phyloP scores from a whole-genome alignment of 2,329 filamentous ascomycete species.

The Botrytis galanthina region DNA sequence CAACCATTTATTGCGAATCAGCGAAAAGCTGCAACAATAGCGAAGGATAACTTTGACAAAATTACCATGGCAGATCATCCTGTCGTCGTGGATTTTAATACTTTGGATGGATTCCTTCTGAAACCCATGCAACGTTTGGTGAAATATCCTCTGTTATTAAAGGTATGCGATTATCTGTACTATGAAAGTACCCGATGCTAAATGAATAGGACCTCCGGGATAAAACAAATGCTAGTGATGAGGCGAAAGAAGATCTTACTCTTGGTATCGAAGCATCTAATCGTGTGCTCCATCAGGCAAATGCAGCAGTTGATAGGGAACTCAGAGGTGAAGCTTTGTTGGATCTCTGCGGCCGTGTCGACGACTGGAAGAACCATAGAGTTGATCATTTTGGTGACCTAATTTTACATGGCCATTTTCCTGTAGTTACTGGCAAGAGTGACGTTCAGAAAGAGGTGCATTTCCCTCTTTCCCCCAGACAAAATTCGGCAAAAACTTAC shows the following conservation, averaged over 20 bases:
- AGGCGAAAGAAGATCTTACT: conserved; percentile 68
- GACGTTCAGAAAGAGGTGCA: conserved; percentile 78
- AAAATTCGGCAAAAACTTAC: conserved; percentile 31
- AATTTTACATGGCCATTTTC: conserved; percentile 84
- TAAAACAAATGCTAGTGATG: conserved; percentile 71
- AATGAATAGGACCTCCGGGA: conserved; percentile 72
- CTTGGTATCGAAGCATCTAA: conserved; percentile 79
- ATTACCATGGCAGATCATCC: conserved; percentile 71
- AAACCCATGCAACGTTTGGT: conserved; percentile 96
- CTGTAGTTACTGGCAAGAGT: conserved; percentile 83
- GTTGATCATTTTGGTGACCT: conserved; percentile 90
- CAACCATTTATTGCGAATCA: conserved; percentile 98
- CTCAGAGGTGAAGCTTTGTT: conserved; percentile 79
- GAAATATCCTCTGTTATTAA: conserved; percentile 89
- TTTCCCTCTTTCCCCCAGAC: conserved; percentile 13
- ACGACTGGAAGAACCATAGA: conserved; percentile 94
- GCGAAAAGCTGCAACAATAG: conserved; percentile 82
- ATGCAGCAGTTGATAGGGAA: conserved; percentile 86
- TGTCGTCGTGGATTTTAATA: conserved; percentile 84
- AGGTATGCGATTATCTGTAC: conserved; percentile 49
- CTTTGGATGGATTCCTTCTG: conserved; percentile 85
- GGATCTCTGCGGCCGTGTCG: conserved; percentile 78
- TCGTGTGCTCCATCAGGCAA: conserved; percentile 77
- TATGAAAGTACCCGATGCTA: conserved; percentile 4
- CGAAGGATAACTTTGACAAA: conserved; percentile 82